Base-by-base conservation (phyloP, 805 yeast genomes). In the Metschnikowia baotianmanensis region DNA sequence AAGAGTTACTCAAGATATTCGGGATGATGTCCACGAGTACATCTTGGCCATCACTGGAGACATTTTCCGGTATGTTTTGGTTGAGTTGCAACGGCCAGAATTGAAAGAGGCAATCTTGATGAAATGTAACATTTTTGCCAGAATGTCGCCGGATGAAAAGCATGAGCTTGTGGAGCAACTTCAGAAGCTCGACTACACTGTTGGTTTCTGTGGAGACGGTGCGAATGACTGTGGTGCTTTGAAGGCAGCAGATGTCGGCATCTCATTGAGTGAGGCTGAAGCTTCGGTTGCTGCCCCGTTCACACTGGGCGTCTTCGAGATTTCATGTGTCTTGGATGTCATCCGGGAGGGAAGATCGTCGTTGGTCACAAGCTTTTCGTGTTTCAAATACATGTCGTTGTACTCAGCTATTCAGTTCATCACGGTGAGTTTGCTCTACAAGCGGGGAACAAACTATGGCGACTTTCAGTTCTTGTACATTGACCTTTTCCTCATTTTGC, bases 71-170 rank as follows among this genome's bases (percentile, higher is more conserved):
- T 78, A 78, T 52, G 63, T 93, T 12, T 71, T 91, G 48, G 83
- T 79, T 3, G 78, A 74, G 38, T 57, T 78, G 26, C 69, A 76
- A 34, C 66, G 66, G 22, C 48, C 49, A 1, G 45, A 50, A 43
- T 66, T 48, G 62, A 76, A 74, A 29, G 77, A 77, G 34, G 70
- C 67, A 19, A 73, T 93, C 59, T 70, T 93, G 40, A 68, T 88
- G 68, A 80, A 77, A 46, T 80, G 89, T 43, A 77, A 81, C 32
- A 77, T 93, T 4, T 93, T 82, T 67, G 98, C 99, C 0, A 74
- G 99, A 49, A 93, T 93, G 99, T 90, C 98, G 0, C 99, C 99
- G 0, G 99, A 95, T 62, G 99, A 93, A 61, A 93, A 93, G 57
- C 96, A 93, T 61, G 99, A 93, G 63, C 70, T 93, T 34, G 96